phyloP scores from a whole-genome alignment of 768 basidiomycete species.

The Pisolithus tinctorius region DNA sequence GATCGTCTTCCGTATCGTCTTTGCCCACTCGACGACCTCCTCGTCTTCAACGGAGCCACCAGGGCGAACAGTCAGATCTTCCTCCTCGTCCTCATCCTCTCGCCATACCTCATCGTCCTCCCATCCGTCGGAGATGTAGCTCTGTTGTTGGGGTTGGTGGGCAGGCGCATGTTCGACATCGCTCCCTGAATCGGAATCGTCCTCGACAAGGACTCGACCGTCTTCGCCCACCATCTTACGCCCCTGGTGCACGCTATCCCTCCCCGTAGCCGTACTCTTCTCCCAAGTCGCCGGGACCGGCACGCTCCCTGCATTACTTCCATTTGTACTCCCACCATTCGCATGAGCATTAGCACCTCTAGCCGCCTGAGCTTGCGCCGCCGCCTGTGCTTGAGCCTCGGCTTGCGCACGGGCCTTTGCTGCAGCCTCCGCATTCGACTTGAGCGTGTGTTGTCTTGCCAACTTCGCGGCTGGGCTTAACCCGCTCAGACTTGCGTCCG shows the following conservation, averaged over 20 bases:
- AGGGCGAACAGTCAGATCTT: conserved; percentile 68
- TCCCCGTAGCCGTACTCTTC: conserved; percentile 65
- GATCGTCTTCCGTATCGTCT: conserved; percentile 62
- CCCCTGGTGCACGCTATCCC: conserved; percentile 39
- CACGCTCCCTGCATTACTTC: conserved; percentile 21
- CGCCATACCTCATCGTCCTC: conserved; percentile 80
- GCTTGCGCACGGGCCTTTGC: conserved; percentile 32
- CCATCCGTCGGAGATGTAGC: conserved; percentile 56
- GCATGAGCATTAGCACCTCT: conserved; percentile 2
- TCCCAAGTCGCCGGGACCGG: conserved; percentile 70
- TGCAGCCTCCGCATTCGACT: conserved; percentile 58
- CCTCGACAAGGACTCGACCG: conserved; percentile 60
- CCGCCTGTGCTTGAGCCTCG: conserved; percentile 20
- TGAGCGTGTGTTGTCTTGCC: conserved; percentile 86
- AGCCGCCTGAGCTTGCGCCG: conserved; percentile 18
- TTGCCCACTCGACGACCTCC: conserved; percentile 73
- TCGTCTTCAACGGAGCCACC: conserved; percentile 37
- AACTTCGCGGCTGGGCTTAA: conserved; percentile 87
- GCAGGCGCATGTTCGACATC: conserved; percentile 40
- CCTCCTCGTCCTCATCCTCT: conserved; percentile 56
- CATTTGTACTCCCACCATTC: conserved; percentile 14
- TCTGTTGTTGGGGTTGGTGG: conserved; percentile 26
- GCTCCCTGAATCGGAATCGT: conserved; percentile 58
- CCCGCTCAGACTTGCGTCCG: conserved; percentile 53
- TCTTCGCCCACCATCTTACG: conserved; percentile 52